These are phyloP conservation scores for Aristolochia fimbriata DNA, from an alignment of 164 flowering plant genomes.

Conservation along the genomic window DNA sequence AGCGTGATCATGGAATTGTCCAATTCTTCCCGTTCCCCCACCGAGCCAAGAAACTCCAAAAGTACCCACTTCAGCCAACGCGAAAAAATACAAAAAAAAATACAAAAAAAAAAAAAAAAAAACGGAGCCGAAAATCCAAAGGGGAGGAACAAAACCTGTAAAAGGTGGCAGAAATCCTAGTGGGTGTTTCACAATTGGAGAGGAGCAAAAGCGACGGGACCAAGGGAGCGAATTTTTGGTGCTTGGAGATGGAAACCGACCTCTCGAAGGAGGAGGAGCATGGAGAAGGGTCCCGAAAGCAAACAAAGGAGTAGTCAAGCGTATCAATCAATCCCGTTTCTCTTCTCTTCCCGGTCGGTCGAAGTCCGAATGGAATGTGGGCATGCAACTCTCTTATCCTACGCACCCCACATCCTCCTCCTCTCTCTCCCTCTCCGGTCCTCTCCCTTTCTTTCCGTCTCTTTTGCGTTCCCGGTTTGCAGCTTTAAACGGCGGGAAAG, in stretches of 20 bases:
- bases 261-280: slow-evolving; percentile 36
- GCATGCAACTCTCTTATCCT: slow-evolving; percentile 16
- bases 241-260: slow-evolving; percentile 41
- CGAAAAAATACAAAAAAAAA: too few species aligned
- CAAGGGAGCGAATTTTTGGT: slow-evolving; percentile 17
- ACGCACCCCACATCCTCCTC: slow-evolving; percentile 25
- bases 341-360: slow-evolving; percentile 1
- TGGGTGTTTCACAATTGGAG: slow-evolving; percentile 29
- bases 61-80: not conserved
- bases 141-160: slow-evolving; percentile 37
- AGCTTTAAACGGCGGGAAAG: slow-evolving; percentile 42
- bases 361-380: slow-evolving; percentile 20
- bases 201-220: slow-evolving; percentile 1
- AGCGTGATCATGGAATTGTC: not conserved
- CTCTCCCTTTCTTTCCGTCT: slow-evolving; percentile 3
- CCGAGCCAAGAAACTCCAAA: not conserved
- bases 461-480: slow-evolving; percentile 27
- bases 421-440: not conserved
- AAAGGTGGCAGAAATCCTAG: slow-evolving; percentile 34
- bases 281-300: slow-evolving; percentile 13
- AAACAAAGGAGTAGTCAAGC: not conserved
- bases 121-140: not conserved
- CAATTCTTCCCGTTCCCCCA: not conserved
- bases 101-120: too few species aligned
- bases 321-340: not conserved